Conservation (phyloP, 176 grass and related monocot genomes). For the Hordeum vulgare region DNA sequence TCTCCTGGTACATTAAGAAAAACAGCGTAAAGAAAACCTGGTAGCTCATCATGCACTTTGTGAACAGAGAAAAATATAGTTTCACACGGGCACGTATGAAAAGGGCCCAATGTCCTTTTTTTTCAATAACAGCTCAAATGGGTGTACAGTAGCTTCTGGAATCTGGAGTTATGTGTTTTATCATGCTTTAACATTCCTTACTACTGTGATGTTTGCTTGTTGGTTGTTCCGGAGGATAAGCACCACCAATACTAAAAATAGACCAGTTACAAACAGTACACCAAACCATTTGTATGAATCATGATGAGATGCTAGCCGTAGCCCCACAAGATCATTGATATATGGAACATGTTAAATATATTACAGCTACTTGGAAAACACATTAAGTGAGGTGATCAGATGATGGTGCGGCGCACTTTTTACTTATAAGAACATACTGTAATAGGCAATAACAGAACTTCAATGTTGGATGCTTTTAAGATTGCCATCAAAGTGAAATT, state of each 20-base stretch:
- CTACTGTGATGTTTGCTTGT: not conserved
- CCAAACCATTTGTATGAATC: not conserved
- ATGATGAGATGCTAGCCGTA: not conserved
- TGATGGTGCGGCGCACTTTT: not conserved
- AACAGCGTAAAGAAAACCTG: constrained; percentile 17
- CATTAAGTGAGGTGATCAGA: not conserved
- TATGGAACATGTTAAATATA: not conserved
- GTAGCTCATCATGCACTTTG: not conserved
- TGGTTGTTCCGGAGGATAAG: not conserved
- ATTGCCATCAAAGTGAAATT: not conserved
- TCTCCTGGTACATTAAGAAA: constrained; percentile 56
- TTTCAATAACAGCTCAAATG: not conserved
- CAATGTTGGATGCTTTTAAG: not conserved
- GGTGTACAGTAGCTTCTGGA: not conserved
- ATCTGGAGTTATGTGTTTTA: not conserved
- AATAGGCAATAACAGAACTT: not conserved
- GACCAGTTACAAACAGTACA: not conserved
- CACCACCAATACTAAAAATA: not conserved
- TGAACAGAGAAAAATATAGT: not conserved
- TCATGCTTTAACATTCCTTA: not conserved
- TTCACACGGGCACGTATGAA: not conserved
- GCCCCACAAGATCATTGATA: not conserved
- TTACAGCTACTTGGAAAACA: not conserved
- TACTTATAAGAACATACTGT: not conserved
- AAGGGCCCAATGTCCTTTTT: not conserved